These are phyloP conservation scores for Citeromyces hawaiiensis DNA, from an alignment of 1,139 yeast genomes.

Conservation along the genomic window DNA sequence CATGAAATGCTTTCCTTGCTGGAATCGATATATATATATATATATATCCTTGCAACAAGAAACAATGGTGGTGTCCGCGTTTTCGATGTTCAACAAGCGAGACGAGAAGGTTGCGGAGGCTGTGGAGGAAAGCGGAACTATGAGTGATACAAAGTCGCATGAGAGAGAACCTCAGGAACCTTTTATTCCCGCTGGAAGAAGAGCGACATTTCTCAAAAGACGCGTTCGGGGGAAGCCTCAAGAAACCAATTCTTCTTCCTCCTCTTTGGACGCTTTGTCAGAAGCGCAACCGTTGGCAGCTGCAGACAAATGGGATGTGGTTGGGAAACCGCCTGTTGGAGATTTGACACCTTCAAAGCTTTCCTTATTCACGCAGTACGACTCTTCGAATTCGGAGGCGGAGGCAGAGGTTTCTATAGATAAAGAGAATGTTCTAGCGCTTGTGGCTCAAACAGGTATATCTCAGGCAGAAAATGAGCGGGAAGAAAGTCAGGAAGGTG, in stretches of 20 bases:
- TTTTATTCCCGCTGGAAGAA: not conserved
- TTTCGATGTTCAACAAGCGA: not conserved
- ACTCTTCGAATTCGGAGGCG: not conserved
- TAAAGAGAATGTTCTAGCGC: not conserved
- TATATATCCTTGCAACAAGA: not conserved
- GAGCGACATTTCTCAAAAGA: not conserved
- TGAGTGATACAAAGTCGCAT: not conserved
- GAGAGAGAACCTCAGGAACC: not conserved
- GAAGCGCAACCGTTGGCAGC: not conserved
- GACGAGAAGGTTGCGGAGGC: not conserved
- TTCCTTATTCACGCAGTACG: not conserved
- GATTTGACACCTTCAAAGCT: not conserved
- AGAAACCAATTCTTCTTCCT: not conserved
- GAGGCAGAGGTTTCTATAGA: not conserved
- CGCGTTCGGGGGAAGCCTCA: not conserved
- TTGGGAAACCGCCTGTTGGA: not conserved
- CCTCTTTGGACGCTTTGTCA: not conserved
- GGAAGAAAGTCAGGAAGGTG: no score
- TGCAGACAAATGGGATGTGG: not conserved
- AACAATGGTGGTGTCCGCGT: constrained; percentile 1
- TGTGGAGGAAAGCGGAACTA: not conserved
- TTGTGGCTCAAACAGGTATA: not conserved
- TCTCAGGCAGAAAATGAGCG: not conserved
- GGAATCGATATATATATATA: not conserved
- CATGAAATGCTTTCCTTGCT: no score